phyloP scores from a whole-genome alignment of 257 asterid genomes.

The Capsicum pubescens region DNA sequence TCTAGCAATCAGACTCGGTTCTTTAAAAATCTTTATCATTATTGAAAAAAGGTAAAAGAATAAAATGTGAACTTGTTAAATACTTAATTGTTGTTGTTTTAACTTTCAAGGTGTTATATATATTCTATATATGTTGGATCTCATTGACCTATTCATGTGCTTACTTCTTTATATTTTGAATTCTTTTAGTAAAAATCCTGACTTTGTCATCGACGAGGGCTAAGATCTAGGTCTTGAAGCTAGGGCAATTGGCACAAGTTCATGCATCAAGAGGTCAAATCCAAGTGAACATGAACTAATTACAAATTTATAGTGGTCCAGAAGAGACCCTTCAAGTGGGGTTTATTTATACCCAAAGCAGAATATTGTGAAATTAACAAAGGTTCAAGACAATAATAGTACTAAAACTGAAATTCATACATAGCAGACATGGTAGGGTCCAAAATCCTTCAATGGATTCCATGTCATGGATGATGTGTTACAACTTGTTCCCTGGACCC shows the following conservation, averaged over 20 bases:
- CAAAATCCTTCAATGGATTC: conserved; percentile 8
- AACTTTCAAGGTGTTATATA: neutral
- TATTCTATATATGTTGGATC: neutral
- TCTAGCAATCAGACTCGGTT: neutral
- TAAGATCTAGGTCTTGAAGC: neutral
- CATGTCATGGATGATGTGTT: conserved; percentile 16
- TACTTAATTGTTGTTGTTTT: neutral
- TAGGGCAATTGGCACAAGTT: neutral
- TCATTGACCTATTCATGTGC: neutral
- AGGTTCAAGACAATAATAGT: neutral
- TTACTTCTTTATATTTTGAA: neutral
- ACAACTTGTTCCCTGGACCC: neutral
- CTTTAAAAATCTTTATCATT: neutral
- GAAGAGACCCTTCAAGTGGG: conserved; percentile 22
- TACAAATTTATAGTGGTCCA: conserved; percentile 6
- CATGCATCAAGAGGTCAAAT: conserved; percentile 20
- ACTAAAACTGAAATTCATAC: neutral
- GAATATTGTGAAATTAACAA: neutral
- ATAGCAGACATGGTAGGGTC: neutral
- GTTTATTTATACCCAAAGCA: neutral
- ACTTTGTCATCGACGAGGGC: neutral
- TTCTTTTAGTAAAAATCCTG: neutral
- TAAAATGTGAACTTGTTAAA: neutral
- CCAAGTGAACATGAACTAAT: neutral
- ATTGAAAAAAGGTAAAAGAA: neutral